Evolutionary conservation across 352 stramenopile species (phyloP).

Genomic region (Pythium inflatum): DNA sequence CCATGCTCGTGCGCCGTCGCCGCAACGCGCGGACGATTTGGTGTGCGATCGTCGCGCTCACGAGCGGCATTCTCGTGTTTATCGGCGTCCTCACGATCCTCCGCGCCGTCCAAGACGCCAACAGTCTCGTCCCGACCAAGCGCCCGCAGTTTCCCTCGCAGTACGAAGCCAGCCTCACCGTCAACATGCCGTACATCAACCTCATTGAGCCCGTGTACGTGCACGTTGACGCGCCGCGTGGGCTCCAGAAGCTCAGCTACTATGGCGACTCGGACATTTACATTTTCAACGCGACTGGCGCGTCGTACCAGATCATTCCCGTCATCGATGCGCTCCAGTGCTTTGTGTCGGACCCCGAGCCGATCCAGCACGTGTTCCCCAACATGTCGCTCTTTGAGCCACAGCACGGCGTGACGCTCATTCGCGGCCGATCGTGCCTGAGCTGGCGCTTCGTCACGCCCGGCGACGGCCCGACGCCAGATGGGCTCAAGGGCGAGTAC

Average conservation of each 20-base stretch:
- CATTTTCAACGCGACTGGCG: conserved; percentile 83
- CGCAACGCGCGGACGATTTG: conserved; percentile 75
- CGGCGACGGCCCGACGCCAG: conserved; percentile 49
- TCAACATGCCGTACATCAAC: conserved; percentile 90
- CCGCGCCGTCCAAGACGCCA: conserved; percentile 79
- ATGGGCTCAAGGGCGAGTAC: conserved; percentile 83
- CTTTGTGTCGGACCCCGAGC: conserved; percentile 61
- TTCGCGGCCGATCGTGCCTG: conserved; percentile 75
- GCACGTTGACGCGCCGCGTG: conserved; percentile 71
- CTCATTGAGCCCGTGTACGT: conserved; percentile 89
- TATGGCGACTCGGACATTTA: conserved; percentile 88
- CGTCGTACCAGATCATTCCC: conserved; percentile 83
- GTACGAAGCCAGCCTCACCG: conserved; percentile 86
- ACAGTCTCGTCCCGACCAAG: conserved; percentile 69
- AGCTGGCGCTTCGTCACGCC: conserved; percentile 84
- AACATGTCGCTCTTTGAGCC: conserved; percentile 85
- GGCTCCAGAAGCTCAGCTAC: conserved; percentile 87
- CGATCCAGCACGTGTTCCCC: conserved; percentile 85
- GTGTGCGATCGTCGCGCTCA: conserved; percentile 82
- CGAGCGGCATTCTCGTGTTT: conserved; percentile 78
- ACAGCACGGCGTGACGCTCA: conserved; percentile 75
- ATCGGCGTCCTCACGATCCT: conserved; percentile 83
- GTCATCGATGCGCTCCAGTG: conserved; percentile 79
- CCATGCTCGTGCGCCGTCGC: conserved; percentile 51
- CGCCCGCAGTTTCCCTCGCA: conserved; percentile 75